Conservation (phyloP, 2,329 filamentous ascomycete species). For the Ascocoryne sarcoides region DNA sequence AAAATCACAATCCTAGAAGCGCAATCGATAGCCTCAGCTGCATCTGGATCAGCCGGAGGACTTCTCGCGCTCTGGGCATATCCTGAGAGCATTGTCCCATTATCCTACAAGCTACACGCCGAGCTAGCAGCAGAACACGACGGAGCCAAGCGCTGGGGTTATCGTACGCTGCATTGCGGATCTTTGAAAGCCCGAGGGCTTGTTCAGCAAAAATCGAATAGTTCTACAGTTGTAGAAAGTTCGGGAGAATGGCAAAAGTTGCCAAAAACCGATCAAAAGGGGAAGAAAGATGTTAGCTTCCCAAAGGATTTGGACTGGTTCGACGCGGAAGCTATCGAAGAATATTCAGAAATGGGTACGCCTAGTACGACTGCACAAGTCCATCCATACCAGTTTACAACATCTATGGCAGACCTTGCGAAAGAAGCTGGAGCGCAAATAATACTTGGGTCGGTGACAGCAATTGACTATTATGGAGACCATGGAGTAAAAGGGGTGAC, state of each 20-base stretch:
- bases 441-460: conserved; percentile 58
- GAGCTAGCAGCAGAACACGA: conserved; percentile 78
- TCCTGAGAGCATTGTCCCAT: conserved; percentile 69
- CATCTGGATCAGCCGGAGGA: conserved; percentile 90
- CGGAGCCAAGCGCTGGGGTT: conserved; percentile 77
- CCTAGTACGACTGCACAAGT: conserved; percentile 82
- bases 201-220: conserved; percentile 5
- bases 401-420: conserved; percentile 69
- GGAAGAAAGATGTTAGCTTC: conserved; percentile 47
- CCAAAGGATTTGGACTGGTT: conserved; percentile 83
- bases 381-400: conserved; percentile 87
- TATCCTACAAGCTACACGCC: conserved; percentile 76
- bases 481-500: conserved; percentile 60
- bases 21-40: conserved; percentile 74
- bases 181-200: conserved; percentile 22
- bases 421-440: conserved; percentile 60
- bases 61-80: conserved; percentile 89
- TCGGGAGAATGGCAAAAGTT: conserved; percentile 48
- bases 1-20: conserved; percentile 84
- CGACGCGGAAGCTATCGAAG: conserved; percentile 52
- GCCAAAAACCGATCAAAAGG: conserved; percentile 48
- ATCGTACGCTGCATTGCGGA: conserved; percentile 70
- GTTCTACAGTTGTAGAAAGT: conserved; percentile 5
- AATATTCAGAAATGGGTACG: conserved; percentile 78
- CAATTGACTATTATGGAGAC: conserved; percentile 52